A percentile compares a stretch with the other conserved stretches of the same genome.
phyloP scores from a whole-genome alignment of 202 grass and related monocot species.

The Musa balbisiana region DNA sequence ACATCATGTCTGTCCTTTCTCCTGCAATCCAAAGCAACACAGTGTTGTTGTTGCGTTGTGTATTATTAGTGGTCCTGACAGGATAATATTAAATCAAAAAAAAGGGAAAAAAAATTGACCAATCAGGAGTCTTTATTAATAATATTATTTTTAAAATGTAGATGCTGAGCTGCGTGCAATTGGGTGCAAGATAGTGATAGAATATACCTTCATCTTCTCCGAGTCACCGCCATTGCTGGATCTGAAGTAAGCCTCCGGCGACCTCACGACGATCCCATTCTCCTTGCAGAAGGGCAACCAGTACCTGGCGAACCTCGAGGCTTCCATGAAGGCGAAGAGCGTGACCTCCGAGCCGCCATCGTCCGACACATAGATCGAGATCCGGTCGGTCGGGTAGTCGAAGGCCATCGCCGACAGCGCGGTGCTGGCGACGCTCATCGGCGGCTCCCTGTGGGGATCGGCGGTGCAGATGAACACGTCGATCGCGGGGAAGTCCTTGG shows the following conservation, averaged over 20 bases:
- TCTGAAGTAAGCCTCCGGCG: constrained; percentile 38
- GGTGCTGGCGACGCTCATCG: constrained; percentile 44
- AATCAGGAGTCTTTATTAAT: too few species aligned
- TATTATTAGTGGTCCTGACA: too few species aligned
- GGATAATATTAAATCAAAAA: too few species aligned
- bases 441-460: constrained; percentile 47
- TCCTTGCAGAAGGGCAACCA: constrained; percentile 66
- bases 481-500: constrained; percentile 19
- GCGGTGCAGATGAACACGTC: constrained; percentile 49
- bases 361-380: constrained; percentile 60
- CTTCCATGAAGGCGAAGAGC: constrained; percentile 44
- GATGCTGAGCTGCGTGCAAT: too few species aligned
- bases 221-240: background rate
- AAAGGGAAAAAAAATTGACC: too few species aligned
- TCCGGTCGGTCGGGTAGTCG: constrained; percentile 43
- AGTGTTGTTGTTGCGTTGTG: too few species aligned
- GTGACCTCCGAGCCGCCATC: constrained; percentile 57
- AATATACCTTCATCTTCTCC: constrained; percentile 15
- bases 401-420: constrained; percentile 69
- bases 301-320: constrained; percentile 37
- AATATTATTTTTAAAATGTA: too few species aligned
- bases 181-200: background rate
- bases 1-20: too few species aligned
- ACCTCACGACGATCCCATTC: constrained; percentile 27
- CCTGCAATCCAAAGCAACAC: too few species aligned